phyloP scores from a whole-genome alignment of 768 basidiomycete genomes.

The Leccinum obscurum region DNA sequence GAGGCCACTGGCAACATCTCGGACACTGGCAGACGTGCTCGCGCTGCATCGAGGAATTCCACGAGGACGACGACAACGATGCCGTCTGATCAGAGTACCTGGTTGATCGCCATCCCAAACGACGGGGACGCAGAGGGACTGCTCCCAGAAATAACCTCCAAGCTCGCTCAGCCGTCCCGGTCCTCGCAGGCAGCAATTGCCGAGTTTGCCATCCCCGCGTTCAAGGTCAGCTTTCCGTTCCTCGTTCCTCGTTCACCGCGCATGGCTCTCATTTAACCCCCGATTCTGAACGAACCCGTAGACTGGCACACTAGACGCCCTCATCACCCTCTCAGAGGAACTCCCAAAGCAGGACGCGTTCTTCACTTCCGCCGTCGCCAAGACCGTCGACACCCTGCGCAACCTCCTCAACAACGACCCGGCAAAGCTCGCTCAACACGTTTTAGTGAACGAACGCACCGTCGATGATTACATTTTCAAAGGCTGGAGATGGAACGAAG shows the following conservation, averaged over 20 bases:
- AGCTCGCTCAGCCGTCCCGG: slow-evolving; percentile 60
- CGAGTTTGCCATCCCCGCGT: slow-evolving; percentile 74
- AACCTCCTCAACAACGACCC: slow-evolving; percentile 89
- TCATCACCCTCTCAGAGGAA: slow-evolving; percentile 88
- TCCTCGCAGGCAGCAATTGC: slow-evolving; percentile 51
- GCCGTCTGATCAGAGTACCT: slow-evolving; percentile 96
- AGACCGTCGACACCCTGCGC: slow-evolving; percentile 91
- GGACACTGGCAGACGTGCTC: background rate
- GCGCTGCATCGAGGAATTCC: slow-evolving; percentile 9
- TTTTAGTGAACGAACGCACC: slow-evolving; percentile 74
- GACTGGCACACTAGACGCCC: slow-evolving; percentile 92
- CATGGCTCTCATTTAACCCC: slow-evolving; percentile 10
- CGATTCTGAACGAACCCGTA: slow-evolving; percentile 31
- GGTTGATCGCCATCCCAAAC: slow-evolving; percentile 85
- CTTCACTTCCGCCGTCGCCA: slow-evolving; percentile 87
- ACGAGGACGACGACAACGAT: slow-evolving; percentile 42
- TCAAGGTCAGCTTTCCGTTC: slow-evolving; percentile 64
- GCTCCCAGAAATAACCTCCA: slow-evolving; percentile 61
- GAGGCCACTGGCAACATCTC: background rate
- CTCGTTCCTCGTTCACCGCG: background rate
- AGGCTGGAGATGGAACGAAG: slow-evolving; percentile 92
- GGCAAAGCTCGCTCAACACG: slow-evolving; percentile 68
- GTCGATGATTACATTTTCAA: slow-evolving; percentile 79
- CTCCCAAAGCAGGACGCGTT: slow-evolving; percentile 88
- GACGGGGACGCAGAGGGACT: slow-evolving; percentile 83